Base-by-base conservation (phyloP, 441 rosid species). In the Syzygium malaccense region DNA sequence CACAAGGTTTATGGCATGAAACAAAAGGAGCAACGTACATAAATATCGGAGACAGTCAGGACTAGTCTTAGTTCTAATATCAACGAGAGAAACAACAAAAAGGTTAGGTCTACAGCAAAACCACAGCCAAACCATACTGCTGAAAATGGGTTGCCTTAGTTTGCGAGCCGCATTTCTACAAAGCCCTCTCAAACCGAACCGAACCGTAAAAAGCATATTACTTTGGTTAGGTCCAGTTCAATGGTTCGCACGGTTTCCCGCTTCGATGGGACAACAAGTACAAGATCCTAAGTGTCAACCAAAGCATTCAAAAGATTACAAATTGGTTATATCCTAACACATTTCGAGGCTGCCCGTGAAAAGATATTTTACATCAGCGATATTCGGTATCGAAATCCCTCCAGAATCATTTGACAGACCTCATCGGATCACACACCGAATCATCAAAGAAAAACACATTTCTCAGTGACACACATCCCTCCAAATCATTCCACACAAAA, bases 281-380 rank as follows among this genome's bases (percentile, higher is more conserved):
- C 83, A 23, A 75, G 25, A 75, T 75, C 51, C n/a, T 6, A 2
- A 1, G 83, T 23, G 83, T 41, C 83, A 41, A 75, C 83, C 51
- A 75, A 75, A 75, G 49, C 23, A 41, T 75, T 23, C n/a, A 0
- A 23, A 41, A 23, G 41, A 75, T 41, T 41, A 23, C 83, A 41
- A 41, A 75, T 71, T 71, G 1, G 10, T 11, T 37, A 3, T 6
- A 2, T 9, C 0, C 1, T 45, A 45, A 2, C 0, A 75, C 15
- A 23, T 41, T 71, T 75, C 3, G 5, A 75, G 41, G 83, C 51
- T 41, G n/a, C n/a, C 51, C 83, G 0, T 41, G 83, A 75, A 41
- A 75, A 1, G 14, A 75, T 41, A 75, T 23, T 11, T 75, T 75
- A 75, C 51, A 75, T 23, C 6, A 15, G 18, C 1, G 10, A 75